Evolutionary conservation across 2,329 filamentous ascomycete genomes (phyloP).

Genomic region (Colletotrichum sp.): DNA sequence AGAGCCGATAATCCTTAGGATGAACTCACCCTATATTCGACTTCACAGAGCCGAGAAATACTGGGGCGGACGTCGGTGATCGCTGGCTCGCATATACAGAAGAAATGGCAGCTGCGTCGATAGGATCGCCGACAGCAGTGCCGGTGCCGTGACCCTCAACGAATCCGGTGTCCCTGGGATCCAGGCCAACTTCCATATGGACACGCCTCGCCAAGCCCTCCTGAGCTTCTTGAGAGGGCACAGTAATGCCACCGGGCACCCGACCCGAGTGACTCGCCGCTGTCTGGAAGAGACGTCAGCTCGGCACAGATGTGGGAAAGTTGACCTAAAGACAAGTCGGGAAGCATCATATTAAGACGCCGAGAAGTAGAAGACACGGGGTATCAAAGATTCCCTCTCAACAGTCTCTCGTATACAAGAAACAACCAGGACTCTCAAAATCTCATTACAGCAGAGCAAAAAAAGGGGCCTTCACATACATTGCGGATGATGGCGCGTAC

Average conservation of each 20-base stretch:
- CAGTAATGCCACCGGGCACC: conserved; percentile 35
- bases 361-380: neutral
- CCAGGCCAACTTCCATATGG: neutral
- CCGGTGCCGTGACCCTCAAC: conserved; percentile 25
- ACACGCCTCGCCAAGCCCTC: conserved; percentile 26
- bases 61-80: conserved; percentile 22
- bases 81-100: conserved; percentile 23
- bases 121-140: conserved; percentile 43
- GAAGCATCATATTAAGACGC: neutral
- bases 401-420: neutral
- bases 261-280: conserved; percentile 36
- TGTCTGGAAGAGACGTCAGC: neutral
- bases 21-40: conserved; percentile 19
- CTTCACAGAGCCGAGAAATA: conserved; percentile 30
- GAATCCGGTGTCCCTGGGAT: conserved; percentile 13
- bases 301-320: neutral
- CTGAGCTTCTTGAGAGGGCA: conserved; percentile 41
- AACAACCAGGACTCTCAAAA: no score
- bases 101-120: conserved; percentile 31
- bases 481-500: conserved; percentile 33
- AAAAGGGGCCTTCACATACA: conserved; percentile 12
- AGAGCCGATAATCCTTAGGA: neutral
- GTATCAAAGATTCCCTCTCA: neutral
- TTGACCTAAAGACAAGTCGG: neutral
- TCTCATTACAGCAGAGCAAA: neutral